Base-by-base conservation (phyloP, 192 early-diverging fungal species). In the Entrophospora sp. region DNA sequence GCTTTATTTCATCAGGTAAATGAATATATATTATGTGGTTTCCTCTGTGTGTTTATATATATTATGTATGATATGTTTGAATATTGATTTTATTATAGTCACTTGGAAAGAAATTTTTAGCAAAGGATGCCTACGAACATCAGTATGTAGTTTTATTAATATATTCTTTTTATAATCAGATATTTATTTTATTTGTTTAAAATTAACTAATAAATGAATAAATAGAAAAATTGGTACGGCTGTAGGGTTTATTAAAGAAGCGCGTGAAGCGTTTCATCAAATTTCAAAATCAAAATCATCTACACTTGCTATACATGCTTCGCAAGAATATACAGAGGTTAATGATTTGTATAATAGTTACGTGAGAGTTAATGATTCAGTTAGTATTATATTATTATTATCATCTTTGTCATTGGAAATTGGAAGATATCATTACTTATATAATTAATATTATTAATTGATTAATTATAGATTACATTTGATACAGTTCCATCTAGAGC, bases 91-190 rank as follows among this genome's bases (percentile, higher is more conserved):
- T 63, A 34, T 64, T 69, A 43, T 69, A 83, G 69, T 78, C 80
- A 28, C 57, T 80, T 66, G 80, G 80, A 18, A 78, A 80, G 36
- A 76, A 80, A 12, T 74, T 75, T 36, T 65, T 84, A 14, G 79
- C 79, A 3, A 68, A 82, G 61, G 83, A 84, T 69, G 83, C 83
- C 5, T 72, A 81, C 44, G 83, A 80, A 44, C 69, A 76, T 20
- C 78, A 82, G 83, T 82, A 79, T 69, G 74, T 38, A n/a, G n/a
- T n/a, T n/a, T 30, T 6, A 38, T 14, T 28, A 31, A 14, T 0
- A 5, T 2, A 20, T 10, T n/a, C 16, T 44, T 6, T 18, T 28
- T 2, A 25, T 46, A 3, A 13, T 53, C 10, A 32, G 4, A 52
- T 32, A 20, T 18, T 57, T 8, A 31, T 45, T 61, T 18, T 22